These are phyloP conservation scores for Pseudevernia furfuracea DNA, from an alignment of 495 filamentous ascomycete species.

Conservation along the genomic window DNA sequence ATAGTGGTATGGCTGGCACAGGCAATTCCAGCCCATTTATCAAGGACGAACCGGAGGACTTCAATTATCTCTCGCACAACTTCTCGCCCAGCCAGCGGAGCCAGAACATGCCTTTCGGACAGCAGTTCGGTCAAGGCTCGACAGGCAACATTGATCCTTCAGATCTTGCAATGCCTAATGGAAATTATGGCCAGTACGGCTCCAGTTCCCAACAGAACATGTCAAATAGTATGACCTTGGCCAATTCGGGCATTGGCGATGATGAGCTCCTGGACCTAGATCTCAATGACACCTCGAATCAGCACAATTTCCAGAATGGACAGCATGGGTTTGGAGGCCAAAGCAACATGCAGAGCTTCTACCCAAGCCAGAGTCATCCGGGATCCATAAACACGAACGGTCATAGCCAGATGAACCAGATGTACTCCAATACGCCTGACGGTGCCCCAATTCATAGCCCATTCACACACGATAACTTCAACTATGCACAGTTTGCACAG, in stretches of 20 bases:
- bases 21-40: conserved; percentile 57
- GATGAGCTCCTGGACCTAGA: conserved; percentile 49
- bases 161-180: conserved; percentile 64
- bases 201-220: conserved; percentile 46
- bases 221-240: conserved; percentile 46
- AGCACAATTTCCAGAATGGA: conserved; percentile 24
- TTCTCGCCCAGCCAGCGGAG: conserved; percentile 51
- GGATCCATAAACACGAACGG: conserved; percentile 43
- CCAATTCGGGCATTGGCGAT: conserved; percentile 48
- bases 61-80: conserved; percentile 45
- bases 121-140: conserved; percentile 53
- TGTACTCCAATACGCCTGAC: conserved; percentile 81
- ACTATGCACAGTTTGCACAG: conserved; percentile 59
- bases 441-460: conserved; percentile 82
- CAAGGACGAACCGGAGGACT: conserved; percentile 70
- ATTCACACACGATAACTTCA: conserved; percentile 65
- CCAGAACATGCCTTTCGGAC: conserved; percentile 53
- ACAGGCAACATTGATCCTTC: conserved; percentile 73
- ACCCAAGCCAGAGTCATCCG: conserved; percentile 40
- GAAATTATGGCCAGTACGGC: conserved; percentile 39
- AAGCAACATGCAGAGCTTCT: conserved; percentile 38
- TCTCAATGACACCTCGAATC: conserved; percentile 33
- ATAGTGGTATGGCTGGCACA: conserved; percentile 37
- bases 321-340: conserved; percentile 18
- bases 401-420: conserved; percentile 54